Evolutionary conservation across 495 filamentous ascomycete genomes (phyloP).

Genomic region (Bombardia bombarda): DNA sequence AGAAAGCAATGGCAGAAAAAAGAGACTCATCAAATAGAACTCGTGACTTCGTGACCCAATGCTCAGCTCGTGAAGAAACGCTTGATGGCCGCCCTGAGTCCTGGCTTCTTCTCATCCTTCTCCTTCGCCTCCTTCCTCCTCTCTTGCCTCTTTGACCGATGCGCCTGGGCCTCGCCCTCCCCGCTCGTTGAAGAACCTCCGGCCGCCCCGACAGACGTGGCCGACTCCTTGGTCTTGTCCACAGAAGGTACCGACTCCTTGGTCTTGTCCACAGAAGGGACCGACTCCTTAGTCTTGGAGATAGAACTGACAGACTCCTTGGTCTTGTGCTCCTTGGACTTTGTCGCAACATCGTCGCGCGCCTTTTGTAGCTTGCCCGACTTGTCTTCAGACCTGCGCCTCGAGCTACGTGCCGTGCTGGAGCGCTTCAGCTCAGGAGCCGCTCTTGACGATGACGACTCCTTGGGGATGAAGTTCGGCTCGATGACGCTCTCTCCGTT

Average conservation of each 20-base stretch:
- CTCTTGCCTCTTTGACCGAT: constrained; percentile 25
- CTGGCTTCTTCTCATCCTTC: constrained; percentile 72
- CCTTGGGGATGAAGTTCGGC: constrained; percentile 13
- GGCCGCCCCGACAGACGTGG: constrained; percentile 8
- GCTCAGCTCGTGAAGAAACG: constrained; percentile 19
- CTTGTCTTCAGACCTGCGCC: constrained; percentile 15
- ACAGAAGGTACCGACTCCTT: constrained; percentile 14
- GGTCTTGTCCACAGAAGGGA: constrained; percentile 1
- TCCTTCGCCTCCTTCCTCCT: constrained; percentile 30
- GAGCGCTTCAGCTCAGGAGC: constrained; percentile 29
- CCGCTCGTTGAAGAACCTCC: constrained; percentile 12
- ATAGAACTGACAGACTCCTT: constrained; percentile 1
- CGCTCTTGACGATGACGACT: constrained; percentile 13
- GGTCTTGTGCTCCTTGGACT: constrained; percentile 7
- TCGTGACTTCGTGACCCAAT: too few relatives aligned
- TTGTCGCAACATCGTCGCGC: constrained; percentile 11
- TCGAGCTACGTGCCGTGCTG: constrained; percentile 22
- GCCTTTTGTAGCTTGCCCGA: constrained; percentile 3
- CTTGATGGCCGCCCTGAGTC: constrained; percentile 54
- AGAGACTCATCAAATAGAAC: too few relatives aligned
- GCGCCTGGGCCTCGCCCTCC: constrained; percentile 16
- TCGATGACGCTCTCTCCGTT: constrained; percentile 27
- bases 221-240: constrained; percentile 7
- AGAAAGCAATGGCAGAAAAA: too few relatives aligned
- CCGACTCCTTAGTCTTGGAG: constrained; percentile 10